phyloP scores from a whole-genome alignment of 2,329 filamentous ascomycete genomes.

The Arachnomyces sp. region DNA sequence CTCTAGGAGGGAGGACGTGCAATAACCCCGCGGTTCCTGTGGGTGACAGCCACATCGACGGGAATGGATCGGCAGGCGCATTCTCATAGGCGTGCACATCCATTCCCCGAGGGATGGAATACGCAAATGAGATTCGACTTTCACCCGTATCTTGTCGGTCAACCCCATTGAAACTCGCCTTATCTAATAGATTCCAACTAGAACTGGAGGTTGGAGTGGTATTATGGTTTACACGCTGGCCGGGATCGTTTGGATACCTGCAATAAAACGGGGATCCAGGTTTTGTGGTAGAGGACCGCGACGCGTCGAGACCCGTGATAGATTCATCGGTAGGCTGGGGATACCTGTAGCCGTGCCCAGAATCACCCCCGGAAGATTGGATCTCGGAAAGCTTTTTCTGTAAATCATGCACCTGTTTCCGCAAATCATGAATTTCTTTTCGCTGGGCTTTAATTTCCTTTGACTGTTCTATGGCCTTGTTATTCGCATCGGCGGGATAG shows the following conservation, averaged over 20 bases:
- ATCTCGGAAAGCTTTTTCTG: not conserved
- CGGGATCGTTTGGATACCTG: too few species aligned
- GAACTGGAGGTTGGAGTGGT: not conserved
- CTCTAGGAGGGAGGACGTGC: conserved; percentile 1
- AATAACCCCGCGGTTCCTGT: not conserved
- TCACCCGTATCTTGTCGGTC: not conserved
- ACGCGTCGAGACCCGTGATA: too few species aligned
- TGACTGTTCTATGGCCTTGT: conserved; percentile 5
- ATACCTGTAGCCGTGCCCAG: not conserved
- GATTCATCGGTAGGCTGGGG: too few species aligned
- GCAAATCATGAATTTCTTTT: conserved; percentile 1
- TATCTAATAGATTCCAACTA: not conserved
- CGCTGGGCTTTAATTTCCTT: conserved; percentile 1
- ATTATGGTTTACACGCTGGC: too few species aligned
- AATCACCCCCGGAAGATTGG: not conserved
- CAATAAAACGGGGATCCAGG: too few species aligned
- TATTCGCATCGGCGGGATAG: conserved; percentile 3
- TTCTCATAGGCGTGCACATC: conserved; percentile 4
- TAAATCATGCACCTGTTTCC: not conserved
- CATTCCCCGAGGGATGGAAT: not conserved
- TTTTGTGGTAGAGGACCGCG: too few species aligned
- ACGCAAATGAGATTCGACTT: not conserved
- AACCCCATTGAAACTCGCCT: not conserved
- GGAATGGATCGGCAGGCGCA: conserved; percentile 4
- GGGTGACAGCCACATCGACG: conserved; percentile 1